Evolutionary conservation across 1,139 yeast species (phyloP), one percentile per base, ranked within the genome.

Genomic region (Debaryomyces sp.): DNA sequence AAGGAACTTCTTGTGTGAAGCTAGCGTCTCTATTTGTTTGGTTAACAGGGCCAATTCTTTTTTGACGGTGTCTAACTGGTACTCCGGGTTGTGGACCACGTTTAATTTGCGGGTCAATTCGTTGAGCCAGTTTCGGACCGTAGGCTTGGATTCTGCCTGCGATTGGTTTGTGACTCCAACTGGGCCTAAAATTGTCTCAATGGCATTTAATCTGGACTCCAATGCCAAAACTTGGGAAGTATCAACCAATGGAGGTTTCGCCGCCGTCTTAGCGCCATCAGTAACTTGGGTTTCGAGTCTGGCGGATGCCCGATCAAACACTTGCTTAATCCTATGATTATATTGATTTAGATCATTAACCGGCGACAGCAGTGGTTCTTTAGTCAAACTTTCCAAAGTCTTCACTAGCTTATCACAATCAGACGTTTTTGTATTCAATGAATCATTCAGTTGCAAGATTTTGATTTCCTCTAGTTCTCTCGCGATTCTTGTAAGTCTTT

Each of bases 401-500:
- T 48, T 34, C n/a, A 41, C 50, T 12, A 53, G 47, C 41, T 23
- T 39, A 12, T 30, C 40, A 35, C 22, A 24, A 22, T 37, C 46
- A n/a, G 37, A 15, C 13, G 45, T 34, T 54, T 46, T 36, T 50
- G 54, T 17, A 38, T 49, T 22, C 41, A 57, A 7, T 48, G 44
- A 29, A 43, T 46, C 7, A 51, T 51, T 44, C 26, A 12, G 15
- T 30, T 55, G 59, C 9, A 35, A 44, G 15, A 54, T 22, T 48
- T 53, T 46, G 4, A 78, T 58, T 48, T 77, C 81, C 30, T 69
- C 69, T 38, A 81, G 60, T 52, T 81, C 85, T 27, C 70, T 57
- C 29, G 68, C 59, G 33, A 82, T 72, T 44, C 86, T 59, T 1
- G 71, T 69, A 34, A 82, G 54, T 53, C 70, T 75, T 57, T 78